Conservation (phyloP, 371 early-diverging fungal species). For the Umbelopsis sp. region DNA sequence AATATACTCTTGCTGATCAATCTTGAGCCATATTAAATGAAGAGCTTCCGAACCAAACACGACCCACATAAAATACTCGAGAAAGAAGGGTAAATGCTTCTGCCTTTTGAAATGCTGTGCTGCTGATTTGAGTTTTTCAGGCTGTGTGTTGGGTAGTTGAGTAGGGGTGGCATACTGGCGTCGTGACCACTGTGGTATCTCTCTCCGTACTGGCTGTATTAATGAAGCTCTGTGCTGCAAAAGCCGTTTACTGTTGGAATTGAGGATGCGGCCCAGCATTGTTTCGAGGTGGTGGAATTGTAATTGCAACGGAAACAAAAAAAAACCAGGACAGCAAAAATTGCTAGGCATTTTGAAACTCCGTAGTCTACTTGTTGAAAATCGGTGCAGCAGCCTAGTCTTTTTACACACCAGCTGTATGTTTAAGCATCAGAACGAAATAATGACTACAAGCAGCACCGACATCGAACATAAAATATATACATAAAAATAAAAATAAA, state of each 20-base stretch:
- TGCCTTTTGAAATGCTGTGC: conserved; percentile 51
- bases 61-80: conserved; percentile 57
- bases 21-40: conserved; percentile 55
- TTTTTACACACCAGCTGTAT: no score
- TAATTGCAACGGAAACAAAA: background rate
- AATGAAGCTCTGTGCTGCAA: background rate
- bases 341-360: background rate
- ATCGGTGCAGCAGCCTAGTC: no score
- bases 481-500: no score
- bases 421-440: no score
- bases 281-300: background rate
- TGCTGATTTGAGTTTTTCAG: conserved; percentile 18
- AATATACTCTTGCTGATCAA: conserved; percentile 50
- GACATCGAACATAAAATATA: no score
- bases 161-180: background rate
- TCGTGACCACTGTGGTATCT: background rate
- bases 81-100: conserved; percentile 45
- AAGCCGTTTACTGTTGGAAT: background rate
- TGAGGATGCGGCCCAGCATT: conserved; percentile 10
- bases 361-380: background rate
- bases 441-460: no score
- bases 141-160: background rate
- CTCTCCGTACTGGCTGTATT: background rate
- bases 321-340: background rate
- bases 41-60: conserved; percentile 54